A percentile compares a stretch with the other conserved stretches of the same genome.
phyloP scores from a whole-genome alignment of 345 rosid species.

The Atalantia buxifolia region DNA sequence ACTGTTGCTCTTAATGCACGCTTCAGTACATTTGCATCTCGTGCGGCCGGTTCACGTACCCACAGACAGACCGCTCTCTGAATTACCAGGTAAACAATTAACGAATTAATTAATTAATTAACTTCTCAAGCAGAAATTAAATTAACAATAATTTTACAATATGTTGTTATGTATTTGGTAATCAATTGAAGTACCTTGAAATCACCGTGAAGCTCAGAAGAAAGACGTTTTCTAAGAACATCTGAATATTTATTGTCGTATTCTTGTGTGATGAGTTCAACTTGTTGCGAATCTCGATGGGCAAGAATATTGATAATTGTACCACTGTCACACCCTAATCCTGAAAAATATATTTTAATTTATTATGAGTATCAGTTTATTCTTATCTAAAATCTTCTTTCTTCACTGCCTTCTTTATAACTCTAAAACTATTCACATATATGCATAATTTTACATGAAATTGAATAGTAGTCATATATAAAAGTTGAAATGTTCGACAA shows the following conservation, averaged over 20 bases:
- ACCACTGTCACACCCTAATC: slow-evolving; percentile 54
- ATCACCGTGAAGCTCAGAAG: slow-evolving; percentile 59
- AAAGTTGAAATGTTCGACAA: no score
- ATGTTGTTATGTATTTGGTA: no score
- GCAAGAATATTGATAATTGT: slow-evolving; percentile 49
- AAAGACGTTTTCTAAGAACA: slow-evolving; percentile 44
- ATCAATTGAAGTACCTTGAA: slow-evolving; percentile 37
- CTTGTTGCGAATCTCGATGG: slow-evolving; percentile 46
- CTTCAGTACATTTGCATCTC: slow-evolving; percentile 43
- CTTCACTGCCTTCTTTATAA: no score
- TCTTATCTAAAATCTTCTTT: background rate
- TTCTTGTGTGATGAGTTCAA: slow-evolving; percentile 57
- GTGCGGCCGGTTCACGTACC: slow-evolving; percentile 50
- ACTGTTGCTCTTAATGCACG: slow-evolving; percentile 44
- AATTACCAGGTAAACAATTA: background rate
- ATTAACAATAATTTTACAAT: no score
- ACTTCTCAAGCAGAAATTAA: no score
- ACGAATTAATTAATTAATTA: no score
- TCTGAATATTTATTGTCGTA: slow-evolving; percentile 46
- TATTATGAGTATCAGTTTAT: background rate
- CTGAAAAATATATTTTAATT: slow-evolving; percentile 14
- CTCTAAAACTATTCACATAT: no score
- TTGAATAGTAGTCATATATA: no score
- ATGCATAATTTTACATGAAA: no score
- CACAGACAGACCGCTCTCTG: slow-evolving; percentile 59